A percentile compares a stretch with the other conserved stretches of the same genome.
Evolutionary conservation across 495 filamentous ascomycete species (phyloP).

Genomic region (Penicillium odoratum): DNA sequence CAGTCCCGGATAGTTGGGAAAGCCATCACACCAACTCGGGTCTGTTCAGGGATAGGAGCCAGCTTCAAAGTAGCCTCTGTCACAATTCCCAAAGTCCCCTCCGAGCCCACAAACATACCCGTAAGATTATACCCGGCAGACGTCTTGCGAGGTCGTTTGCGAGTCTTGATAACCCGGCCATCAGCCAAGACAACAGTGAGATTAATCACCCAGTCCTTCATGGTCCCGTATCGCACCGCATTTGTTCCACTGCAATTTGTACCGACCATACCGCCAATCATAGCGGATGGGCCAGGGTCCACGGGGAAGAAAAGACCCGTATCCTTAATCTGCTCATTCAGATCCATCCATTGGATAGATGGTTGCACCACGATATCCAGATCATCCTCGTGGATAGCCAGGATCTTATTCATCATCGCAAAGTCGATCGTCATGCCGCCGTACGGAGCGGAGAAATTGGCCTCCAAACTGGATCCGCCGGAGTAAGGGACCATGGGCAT

Average conservation of each 20-base stretch:
- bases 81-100: conserved; percentile 87
- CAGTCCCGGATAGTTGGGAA: conserved; percentile 78
- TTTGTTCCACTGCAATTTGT: conserved; percentile 95
- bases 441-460: conserved; percentile 81
- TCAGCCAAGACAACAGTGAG: conserved; percentile 92
- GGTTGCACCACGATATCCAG: conserved; percentile 94
- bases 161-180: conserved; percentile 86
- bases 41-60: conserved; percentile 71
- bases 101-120: conserved; percentile 83
- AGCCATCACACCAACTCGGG: conserved; percentile 79
- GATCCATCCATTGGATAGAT: conserved; percentile 83
- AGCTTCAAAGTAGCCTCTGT: conserved; percentile 87
- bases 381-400: conserved; percentile 78
- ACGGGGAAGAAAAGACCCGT: conserved; percentile 87
- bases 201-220: conserved; percentile 93
- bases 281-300: conserved; percentile 68
- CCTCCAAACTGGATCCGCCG: conserved; percentile 84
- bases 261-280: conserved; percentile 95
- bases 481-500: conserved; percentile 86
- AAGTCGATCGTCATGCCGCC: conserved; percentile 91
- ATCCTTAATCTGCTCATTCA: conserved; percentile 71
- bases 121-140: conserved; percentile 88
- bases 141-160: conserved; percentile 62
- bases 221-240: conserved; percentile 90
- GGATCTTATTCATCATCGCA: conserved; percentile 76